These are phyloP conservation scores for Ceratorhiza oryzae-sativae DNA, from an alignment of 1,284 basidiomycete species.

Conservation along the genomic window DNA sequence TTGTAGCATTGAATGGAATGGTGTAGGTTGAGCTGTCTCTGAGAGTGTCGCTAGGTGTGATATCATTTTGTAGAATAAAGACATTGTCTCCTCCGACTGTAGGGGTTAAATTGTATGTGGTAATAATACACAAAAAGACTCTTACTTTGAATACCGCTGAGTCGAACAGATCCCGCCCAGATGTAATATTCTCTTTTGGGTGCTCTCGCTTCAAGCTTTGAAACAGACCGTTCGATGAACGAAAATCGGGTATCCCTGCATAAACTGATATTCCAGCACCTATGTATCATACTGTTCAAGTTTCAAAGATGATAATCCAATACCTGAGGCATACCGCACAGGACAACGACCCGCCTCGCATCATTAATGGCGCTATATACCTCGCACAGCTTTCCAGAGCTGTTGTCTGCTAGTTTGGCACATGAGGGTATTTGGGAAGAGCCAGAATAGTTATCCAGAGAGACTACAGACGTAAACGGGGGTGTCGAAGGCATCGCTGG, in stretches of 20 bases:
- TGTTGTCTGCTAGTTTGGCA: conserved; percentile 15
- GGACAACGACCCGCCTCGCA: conserved; percentile 82
- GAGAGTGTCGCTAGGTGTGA: conserved; percentile 80
- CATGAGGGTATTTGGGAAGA: conserved; percentile 19
- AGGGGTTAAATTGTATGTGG: conserved; percentile 31
- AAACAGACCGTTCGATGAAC: conserved; percentile 84
- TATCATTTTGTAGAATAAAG: conserved; percentile 89
- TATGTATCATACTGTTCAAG: conserved; percentile 48
- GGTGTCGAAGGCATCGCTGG: conserved; percentile 27
- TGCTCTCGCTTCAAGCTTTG: conserved; percentile 78
- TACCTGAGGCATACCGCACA: conserved; percentile 72
- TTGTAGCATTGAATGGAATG: conserved; percentile 82
- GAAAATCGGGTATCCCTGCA: conserved; percentile 92
- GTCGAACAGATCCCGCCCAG: conserved; percentile 91
- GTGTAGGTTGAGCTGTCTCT: conserved; percentile 75
- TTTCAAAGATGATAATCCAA: background rate
- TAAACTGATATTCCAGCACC: conserved; percentile 92
- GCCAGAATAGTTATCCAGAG: background rate
- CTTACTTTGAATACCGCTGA: conserved; percentile 87
- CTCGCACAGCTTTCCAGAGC: conserved; percentile 29
- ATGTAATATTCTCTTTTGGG: conserved; percentile 70
- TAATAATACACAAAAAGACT: conserved; percentile 39
- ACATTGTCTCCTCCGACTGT: conserved; percentile 75
- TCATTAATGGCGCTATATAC: conserved; percentile 62
- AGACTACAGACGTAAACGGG: conserved; percentile 30